Evolutionary conservation across 768 basidiomycete species (phyloP).

Genomic region (Chalciporus pseudorubinellus): DNA sequence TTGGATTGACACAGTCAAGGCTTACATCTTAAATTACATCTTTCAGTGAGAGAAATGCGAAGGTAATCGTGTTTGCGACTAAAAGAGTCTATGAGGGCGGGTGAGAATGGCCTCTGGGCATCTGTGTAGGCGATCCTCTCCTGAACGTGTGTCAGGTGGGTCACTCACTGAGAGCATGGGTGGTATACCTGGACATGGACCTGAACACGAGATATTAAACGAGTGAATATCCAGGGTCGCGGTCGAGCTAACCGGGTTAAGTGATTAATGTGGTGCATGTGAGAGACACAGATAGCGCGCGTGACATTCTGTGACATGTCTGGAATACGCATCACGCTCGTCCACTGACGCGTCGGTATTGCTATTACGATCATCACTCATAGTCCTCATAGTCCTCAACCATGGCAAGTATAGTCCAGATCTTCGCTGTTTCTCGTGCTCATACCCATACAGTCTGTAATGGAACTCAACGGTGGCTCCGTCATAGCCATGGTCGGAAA

Average conservation of each 20-base stretch:
- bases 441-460: conserved; percentile 61
- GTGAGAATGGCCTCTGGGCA: conserved; percentile 43
- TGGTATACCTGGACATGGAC: conserved; percentile 21
- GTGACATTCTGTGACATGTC: conserved; percentile 14
- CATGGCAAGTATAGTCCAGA: conserved; percentile 21
- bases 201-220: conserved; percentile 14
- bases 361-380: neutral
- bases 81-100: conserved; percentile 64
- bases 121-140: conserved; percentile 58
- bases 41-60: conserved; percentile 84
- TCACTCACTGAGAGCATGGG: neutral
- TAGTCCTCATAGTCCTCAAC: conserved; percentile 2
- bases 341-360: conserved; percentile 22
- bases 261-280: conserved; percentile 3
- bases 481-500: conserved; percentile 99
- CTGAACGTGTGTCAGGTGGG: conserved; percentile 30
- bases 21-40: conserved; percentile 83
- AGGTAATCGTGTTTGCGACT: conserved; percentile 76
- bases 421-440: neutral
- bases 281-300: neutral
- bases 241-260: neutral
- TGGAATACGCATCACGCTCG: conserved; percentile 21
- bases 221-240: conserved; percentile 3
- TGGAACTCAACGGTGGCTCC: conserved; percentile 96
- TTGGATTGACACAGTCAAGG: conserved; percentile 3